Percentiles rank a stretch among this genome's conserved stretches.
Evolutionary conservation across 2,329 filamentous ascomycete species (phyloP).

Genomic region (Parascedosporium putredinis): DNA sequence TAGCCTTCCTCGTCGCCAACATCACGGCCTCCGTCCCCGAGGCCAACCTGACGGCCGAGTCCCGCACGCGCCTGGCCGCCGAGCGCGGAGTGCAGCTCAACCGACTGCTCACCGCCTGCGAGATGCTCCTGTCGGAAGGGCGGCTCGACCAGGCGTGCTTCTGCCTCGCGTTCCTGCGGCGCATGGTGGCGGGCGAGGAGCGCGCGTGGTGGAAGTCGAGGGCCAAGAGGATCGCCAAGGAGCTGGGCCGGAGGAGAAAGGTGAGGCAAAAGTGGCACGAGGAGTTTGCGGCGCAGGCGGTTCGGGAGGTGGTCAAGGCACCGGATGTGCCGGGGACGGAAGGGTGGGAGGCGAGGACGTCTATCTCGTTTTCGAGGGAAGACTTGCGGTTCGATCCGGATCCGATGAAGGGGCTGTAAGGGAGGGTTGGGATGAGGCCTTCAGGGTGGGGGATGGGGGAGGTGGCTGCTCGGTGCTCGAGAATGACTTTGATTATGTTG

Average conservation of each 20-base stretch:
- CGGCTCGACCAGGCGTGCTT: slow-evolving; percentile 12
- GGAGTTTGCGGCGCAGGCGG: slow-evolving; percentile 8
- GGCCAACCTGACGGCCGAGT: background rate
- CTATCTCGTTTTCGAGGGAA: slow-evolving; percentile 4
- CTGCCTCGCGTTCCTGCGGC: slow-evolving; percentile 10
- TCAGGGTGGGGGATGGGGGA: too few species aligned
- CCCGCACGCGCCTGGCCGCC: slow-evolving; percentile 5
- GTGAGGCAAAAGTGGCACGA: slow-evolving; percentile 10
- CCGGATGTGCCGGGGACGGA: background rate
- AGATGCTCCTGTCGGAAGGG: slow-evolving; percentile 11
- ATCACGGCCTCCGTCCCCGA: background rate
- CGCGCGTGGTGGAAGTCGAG: slow-evolving; percentile 10
- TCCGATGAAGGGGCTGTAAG: slow-evolving; percentile 3
- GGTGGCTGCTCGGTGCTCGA: too few species aligned
- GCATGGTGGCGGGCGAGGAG: slow-evolving; percentile 5
- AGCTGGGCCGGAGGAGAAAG: slow-evolving; percentile 8
- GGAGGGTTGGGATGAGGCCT: too few species aligned
- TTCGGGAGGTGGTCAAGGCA: slow-evolving; percentile 3
- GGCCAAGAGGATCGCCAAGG: slow-evolving; percentile 8
- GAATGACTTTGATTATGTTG: too few species aligned
- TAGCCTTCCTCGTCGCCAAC: slow-evolving; percentile 7
- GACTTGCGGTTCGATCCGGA: background rate
- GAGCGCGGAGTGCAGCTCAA: slow-evolving; percentile 9
- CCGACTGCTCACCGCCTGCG: slow-evolving; percentile 11
- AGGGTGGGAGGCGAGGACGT: background rate